phyloP scores from a whole-genome alignment of 345 rosid species.

The Pugionium dolabratum region DNA sequence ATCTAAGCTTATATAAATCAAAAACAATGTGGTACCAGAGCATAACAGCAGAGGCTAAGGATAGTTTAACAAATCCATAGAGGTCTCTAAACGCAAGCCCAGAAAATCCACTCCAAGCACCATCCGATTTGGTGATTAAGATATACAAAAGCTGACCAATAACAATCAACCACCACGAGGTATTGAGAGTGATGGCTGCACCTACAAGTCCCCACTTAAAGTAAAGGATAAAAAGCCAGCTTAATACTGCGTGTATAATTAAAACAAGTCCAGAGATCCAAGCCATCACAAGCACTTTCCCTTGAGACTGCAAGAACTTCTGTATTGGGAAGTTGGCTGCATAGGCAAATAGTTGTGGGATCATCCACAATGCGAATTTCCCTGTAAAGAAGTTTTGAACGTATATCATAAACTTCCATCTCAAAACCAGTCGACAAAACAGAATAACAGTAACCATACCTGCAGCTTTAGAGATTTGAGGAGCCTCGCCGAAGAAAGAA shows the following conservation, averaged over 20 bases:
- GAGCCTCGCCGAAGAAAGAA: constrained; percentile 66
- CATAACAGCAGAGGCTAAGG: constrained; percentile 91
- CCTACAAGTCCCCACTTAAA: constrained; percentile 80
- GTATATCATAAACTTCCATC: not conserved
- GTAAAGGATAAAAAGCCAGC: constrained; percentile 81
- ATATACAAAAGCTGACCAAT: constrained; percentile 68
- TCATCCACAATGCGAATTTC: constrained; percentile 85
- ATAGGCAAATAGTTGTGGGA: constrained; percentile 84
- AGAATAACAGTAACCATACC: constrained; percentile 40
- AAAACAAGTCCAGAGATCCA: constrained; percentile 68
- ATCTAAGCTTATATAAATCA: not conserved
- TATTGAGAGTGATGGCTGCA: constrained; percentile 78
- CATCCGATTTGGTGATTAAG: constrained; percentile 79
- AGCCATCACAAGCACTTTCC: constrained; percentile 84
- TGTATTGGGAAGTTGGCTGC: constrained; percentile 88
- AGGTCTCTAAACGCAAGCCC: constrained; percentile 81
- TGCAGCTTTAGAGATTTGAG: constrained; percentile 78
- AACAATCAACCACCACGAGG: constrained; percentile 89
- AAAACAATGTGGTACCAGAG: constrained; percentile 54
- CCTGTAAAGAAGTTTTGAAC: constrained; percentile 44
- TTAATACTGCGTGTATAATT: constrained; percentile 56
- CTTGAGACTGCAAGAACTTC: constrained; percentile 84
- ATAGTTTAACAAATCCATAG: constrained; percentile 78
- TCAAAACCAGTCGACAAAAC: not conserved
- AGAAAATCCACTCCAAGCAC: constrained; percentile 93